Evolutionary conservation across 495 filamentous ascomycete species (phyloP).

Genomic region (Amniculicola lignicola): DNA sequence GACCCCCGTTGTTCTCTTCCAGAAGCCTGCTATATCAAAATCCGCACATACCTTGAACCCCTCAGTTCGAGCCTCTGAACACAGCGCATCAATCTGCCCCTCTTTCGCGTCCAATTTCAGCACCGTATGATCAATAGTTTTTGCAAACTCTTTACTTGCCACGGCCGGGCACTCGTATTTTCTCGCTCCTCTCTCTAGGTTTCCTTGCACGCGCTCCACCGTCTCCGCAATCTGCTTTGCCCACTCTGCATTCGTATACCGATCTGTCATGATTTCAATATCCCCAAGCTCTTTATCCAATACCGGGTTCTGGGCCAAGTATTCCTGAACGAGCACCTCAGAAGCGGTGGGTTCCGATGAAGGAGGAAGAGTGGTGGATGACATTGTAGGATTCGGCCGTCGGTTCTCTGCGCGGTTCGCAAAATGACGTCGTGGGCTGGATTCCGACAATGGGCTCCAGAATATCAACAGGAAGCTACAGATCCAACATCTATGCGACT

Average conservation of each 20-base stretch:
- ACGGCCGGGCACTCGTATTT: constrained; percentile 8
- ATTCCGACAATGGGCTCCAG: too few relatives aligned
- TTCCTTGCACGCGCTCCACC: constrained; percentile 6
- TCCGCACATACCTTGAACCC: constrained; percentile 52
- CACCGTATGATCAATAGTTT: constrained; percentile 65
- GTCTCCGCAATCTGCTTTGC: constrained; percentile 34
- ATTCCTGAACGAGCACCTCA: constrained; percentile 6
- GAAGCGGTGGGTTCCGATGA: constrained; percentile 5
- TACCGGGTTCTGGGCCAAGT: constrained; percentile 4
- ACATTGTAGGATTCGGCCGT: background rate
- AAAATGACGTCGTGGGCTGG: constrained; percentile 9
- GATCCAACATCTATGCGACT: too few relatives aligned
- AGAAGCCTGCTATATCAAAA: background rate
- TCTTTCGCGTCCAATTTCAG: constrained; percentile 53
- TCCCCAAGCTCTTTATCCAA: constrained; percentile 14
- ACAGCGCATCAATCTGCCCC: constrained; percentile 59
- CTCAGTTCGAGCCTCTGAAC: constrained; percentile 57
- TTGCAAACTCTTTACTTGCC: constrained; percentile 22
- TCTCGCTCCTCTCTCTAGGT: constrained; percentile 13
- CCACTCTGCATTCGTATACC: constrained; percentile 42
- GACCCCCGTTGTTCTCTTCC: background rate
- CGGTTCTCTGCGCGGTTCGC: background rate
- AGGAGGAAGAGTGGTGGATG: background rate
- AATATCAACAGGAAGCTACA: too few relatives aligned
- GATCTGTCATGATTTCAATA: constrained; percentile 35